These are phyloP conservation scores for Yamadazyma nakazawae DNA, from an alignment of 805 yeast genomes.

Conservation along the genomic window DNA sequence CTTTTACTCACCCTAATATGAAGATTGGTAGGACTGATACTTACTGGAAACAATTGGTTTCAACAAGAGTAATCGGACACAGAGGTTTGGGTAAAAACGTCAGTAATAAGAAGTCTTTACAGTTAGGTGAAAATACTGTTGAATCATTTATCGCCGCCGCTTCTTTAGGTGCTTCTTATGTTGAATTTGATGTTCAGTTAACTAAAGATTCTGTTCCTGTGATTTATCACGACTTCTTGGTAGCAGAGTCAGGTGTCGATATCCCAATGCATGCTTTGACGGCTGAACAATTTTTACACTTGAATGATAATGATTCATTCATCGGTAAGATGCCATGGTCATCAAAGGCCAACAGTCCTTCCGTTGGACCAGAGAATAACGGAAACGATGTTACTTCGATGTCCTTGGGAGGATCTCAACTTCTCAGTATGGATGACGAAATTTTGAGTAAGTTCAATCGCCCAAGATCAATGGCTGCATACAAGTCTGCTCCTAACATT, in stretches of 20 bases:
- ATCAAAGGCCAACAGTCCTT: slow-evolving; percentile 8
- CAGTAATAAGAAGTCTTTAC: slow-evolving; percentile 68
- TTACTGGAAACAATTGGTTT: slow-evolving; percentile 86
- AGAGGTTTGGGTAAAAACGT: slow-evolving; percentile 91
- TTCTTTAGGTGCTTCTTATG: slow-evolving; percentile 92
- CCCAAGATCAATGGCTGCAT: slow-evolving; percentile 40
- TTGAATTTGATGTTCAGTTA: slow-evolving; percentile 93
- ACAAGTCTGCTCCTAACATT: slow-evolving; percentile 33
- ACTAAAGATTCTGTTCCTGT: slow-evolving; percentile 92
- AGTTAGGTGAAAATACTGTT: slow-evolving; percentile 91
- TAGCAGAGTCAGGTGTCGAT: slow-evolving; percentile 94
- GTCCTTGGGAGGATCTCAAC: slow-evolving; percentile 9
- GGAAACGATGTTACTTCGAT: slow-evolving; percentile 3
- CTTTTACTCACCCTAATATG: slow-evolving; percentile 71
- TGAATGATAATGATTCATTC: slow-evolving; percentile 28
- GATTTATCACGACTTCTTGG: slow-evolving; percentile 89
- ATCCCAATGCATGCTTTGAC: slow-evolving; percentile 94
- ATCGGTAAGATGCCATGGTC: slow-evolving; percentile 11
- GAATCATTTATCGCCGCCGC: slow-evolving; percentile 96
- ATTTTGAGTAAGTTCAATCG: slow-evolving; percentile 29
- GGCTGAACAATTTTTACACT: slow-evolving; percentile 76
- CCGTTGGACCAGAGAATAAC: not conserved
- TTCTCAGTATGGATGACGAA: slow-evolving; percentile 35
- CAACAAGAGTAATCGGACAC: slow-evolving; percentile 93
- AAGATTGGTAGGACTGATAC: slow-evolving; percentile 65